Conservation (phyloP, 495 filamentous ascomycete species). For the Jackrogersella minutella region DNA sequence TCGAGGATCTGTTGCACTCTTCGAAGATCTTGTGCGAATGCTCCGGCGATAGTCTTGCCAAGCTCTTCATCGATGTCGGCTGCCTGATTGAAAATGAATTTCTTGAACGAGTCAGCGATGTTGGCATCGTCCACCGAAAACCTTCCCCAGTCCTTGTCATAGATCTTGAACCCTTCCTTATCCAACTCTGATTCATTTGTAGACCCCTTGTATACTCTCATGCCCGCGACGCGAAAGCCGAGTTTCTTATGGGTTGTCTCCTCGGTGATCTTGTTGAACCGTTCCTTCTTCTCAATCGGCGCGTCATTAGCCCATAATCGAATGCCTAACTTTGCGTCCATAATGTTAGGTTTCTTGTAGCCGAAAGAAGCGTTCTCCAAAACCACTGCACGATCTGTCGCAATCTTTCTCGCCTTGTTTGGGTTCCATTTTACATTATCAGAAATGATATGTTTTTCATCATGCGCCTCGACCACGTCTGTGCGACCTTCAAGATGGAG, state of each 20-base stretch:
- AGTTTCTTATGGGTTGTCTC: conserved; percentile 82
- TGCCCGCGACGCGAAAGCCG: conserved; percentile 90
- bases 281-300: conserved; percentile 73
- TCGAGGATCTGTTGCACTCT: conserved; percentile 71
- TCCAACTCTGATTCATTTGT: conserved; percentile 56
- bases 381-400: conserved; percentile 81
- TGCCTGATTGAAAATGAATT: conserved; percentile 73
- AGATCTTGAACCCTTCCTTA: conserved; percentile 69
- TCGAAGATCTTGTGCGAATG: conserved; percentile 72
- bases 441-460: conserved; percentile 21
- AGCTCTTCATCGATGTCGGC: conserved; percentile 64
- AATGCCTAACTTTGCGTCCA: conserved; percentile 91
- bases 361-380: conserved; percentile 85
- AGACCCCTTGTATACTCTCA: conserved; percentile 85
- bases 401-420: conserved; percentile 62
- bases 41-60: conserved; percentile 63
- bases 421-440: conserved; percentile 47
- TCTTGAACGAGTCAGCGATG: conserved; percentile 75
- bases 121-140: conserved; percentile 70
- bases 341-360: conserved; percentile 87
- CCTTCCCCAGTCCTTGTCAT: conserved; percentile 89
- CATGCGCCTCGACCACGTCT: conserved; percentile 35
- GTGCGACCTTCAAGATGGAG: conserved; percentile 43
- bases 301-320: conserved; percentile 88
- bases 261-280: conserved; percentile 79